phyloP scores from a whole-genome alignment of 2,329 filamentous ascomycete genomes.

The Gnomoniopsis smithogilvyi region DNA sequence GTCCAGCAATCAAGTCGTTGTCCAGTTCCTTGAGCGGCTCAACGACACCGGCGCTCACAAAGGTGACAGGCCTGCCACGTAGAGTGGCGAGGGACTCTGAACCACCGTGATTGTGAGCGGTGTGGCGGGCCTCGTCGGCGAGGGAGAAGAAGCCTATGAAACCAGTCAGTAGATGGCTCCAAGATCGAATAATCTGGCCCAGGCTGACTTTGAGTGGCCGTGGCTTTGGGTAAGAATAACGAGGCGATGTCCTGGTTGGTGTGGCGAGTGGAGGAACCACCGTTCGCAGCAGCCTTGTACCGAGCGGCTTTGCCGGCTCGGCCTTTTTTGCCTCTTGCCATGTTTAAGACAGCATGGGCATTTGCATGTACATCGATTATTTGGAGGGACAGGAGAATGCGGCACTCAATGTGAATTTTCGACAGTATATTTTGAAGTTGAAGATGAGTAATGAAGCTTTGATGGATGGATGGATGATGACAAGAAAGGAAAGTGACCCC shows the following conservation, averaged over 20 bases:
- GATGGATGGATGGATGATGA: background rate
- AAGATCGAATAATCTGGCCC: conserved; percentile 28
- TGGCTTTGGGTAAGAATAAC: conserved; percentile 11
- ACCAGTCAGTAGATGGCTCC: conserved; percentile 17
- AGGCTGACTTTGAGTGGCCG: conserved; percentile 15
- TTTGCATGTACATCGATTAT: background rate
- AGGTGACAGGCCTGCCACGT: conserved; percentile 46
- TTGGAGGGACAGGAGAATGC: background rate
- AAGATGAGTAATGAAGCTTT: background rate
- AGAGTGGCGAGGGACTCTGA: conserved; percentile 39
- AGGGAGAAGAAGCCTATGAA: conserved; percentile 37
- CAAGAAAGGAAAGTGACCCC: background rate
- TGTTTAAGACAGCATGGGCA: conserved; percentile 6
- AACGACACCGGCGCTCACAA: conserved; percentile 51
- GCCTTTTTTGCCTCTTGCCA: conserved; percentile 24
- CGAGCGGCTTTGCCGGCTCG: conserved; percentile 20
- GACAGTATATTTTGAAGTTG: too few species aligned
- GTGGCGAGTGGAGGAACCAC: background rate
- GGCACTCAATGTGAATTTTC: background rate
- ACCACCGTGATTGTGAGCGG: conserved; percentile 40
- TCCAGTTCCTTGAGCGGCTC: conserved; percentile 45
- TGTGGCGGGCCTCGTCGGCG: conserved; percentile 49
- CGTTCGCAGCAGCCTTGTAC: conserved; percentile 13
- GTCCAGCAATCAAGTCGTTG: conserved; percentile 19
- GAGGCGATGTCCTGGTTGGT: conserved; percentile 9